Evolutionary conservation across 495 filamentous ascomycete genomes (phyloP).

Genomic region (Penicillium paradoxum): DNA sequence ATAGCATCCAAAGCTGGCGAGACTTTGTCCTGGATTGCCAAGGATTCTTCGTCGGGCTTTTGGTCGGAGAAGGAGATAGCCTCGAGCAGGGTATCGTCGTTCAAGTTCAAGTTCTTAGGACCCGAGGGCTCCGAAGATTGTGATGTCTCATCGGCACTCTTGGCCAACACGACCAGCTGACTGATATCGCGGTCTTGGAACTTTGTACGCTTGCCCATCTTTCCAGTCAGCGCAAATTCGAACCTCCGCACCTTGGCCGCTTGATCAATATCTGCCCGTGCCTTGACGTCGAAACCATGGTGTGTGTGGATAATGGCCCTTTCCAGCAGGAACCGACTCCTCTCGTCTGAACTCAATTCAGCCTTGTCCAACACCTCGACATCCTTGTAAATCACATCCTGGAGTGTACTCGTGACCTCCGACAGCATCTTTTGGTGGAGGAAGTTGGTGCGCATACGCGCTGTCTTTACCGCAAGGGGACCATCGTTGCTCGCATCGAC

Average conservation of each 20-base stretch:
- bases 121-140: constrained; percentile 24
- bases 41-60: constrained; percentile 38
- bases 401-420: constrained; percentile 64
- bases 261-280: constrained; percentile 60
- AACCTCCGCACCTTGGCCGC: constrained; percentile 64
- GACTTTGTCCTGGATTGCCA: constrained; percentile 50
- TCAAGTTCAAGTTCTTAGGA: constrained; percentile 67
- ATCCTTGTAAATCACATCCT: constrained; percentile 52
- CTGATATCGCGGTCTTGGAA: constrained; percentile 87
- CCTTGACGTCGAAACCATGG: constrained; percentile 74
- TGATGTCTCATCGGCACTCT: constrained; percentile 48
- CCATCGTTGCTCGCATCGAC: constrained; percentile 31
- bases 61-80: constrained; percentile 68
- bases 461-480: constrained; percentile 32
- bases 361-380: constrained; percentile 38
- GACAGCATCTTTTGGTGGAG: constrained; percentile 85
- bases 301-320: constrained; percentile 78
- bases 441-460: constrained; percentile 67
- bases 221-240: constrained; percentile 78
- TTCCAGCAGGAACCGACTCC: constrained; percentile 69
- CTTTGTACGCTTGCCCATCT: constrained; percentile 84
- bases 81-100: constrained; percentile 93
- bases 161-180: constrained; percentile 87
- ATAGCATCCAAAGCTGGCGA: constrained; percentile 56
- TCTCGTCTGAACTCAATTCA: constrained; percentile 40